Evolutionary conservation across 148 eudicot species (phyloP).

Genomic region (Hydrangea macrophylla): DNA sequence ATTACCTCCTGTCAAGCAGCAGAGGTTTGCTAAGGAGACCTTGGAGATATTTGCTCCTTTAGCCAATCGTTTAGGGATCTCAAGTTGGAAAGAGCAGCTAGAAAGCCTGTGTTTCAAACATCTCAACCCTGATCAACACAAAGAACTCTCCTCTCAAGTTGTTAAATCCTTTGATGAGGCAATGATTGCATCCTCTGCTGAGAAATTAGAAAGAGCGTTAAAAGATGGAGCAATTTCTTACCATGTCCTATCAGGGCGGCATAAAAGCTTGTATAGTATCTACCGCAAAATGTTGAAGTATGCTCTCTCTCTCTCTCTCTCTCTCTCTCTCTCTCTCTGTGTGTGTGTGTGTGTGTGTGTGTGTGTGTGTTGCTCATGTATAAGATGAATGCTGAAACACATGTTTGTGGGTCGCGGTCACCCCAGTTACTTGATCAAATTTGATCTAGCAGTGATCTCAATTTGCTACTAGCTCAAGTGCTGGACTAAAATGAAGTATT

Average conservation of each 20-base stretch:
- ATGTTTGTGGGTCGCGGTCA: background rate
- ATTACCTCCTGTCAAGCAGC: conserved; percentile 65
- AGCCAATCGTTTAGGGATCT: conserved; percentile 91
- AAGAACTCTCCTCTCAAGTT: conserved; percentile 69
- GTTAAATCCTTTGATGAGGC: conserved; percentile 64
- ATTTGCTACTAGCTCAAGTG: background rate
- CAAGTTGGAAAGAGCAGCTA: conserved; percentile 85
- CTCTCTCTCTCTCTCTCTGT: background rate
- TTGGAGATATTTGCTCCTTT: conserved; percentile 91
- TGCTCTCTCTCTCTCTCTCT: conserved; percentile 24
- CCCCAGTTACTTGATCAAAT: background rate
- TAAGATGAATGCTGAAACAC: background rate
- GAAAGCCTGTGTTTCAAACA: conserved; percentile 82
- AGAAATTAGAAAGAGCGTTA: conserved; percentile 65
- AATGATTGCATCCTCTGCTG: conserved; percentile 56
- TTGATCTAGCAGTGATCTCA: background rate
- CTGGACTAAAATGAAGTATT: background rate
- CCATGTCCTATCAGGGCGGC: conserved; percentile 69
- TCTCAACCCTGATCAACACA: conserved; percentile 59
- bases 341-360: background rate
- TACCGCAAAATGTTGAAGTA: conserved; percentile 90
- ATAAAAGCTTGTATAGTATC: conserved; percentile 91
- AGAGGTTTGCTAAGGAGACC: conserved; percentile 90
- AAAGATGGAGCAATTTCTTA: conserved; percentile 51
- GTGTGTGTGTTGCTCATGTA: background rate